A percentile compares a stretch with the other conserved stretches of the same genome.
phyloP scores from a whole-genome alignment of 23 red algal species.

The Agarophyton chilense region DNA sequence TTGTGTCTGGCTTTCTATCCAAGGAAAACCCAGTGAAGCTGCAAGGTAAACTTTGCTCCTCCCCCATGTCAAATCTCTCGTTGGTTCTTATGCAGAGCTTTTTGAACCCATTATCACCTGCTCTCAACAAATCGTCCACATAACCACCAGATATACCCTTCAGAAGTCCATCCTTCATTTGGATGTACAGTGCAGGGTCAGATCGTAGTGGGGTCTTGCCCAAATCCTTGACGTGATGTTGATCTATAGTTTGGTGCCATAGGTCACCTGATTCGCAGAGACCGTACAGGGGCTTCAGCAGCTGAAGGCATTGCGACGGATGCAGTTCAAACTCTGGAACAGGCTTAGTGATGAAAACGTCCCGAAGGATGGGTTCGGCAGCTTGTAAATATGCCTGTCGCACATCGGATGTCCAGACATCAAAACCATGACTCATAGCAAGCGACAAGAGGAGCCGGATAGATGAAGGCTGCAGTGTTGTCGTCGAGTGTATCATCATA shows the following conservation, averaged over 20 bases:
- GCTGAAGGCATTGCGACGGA: background rate
- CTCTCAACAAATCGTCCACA: no score
- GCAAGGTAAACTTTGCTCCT: slow-evolving; percentile 18
- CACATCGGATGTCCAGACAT: slow-evolving; percentile 11
- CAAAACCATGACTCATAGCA: background rate
- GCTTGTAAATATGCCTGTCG: slow-evolving; percentile 35
- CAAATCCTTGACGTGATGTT: no score
- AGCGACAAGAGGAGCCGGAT: background rate
- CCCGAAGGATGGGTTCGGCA: background rate
- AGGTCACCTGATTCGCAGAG: no score
- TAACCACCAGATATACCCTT: no score
- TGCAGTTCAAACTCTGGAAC: slow-evolving; percentile 23
- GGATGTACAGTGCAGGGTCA: no score
- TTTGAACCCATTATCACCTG: no score
- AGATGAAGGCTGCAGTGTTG: slow-evolving; percentile 10
- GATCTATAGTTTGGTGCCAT: no score
- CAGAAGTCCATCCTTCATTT: no score
- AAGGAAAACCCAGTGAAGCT: no score
- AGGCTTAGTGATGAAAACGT: slow-evolving; percentile 5
- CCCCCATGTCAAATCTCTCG: slow-evolving; percentile 39
- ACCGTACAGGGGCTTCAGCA: slow-evolving; percentile 20
- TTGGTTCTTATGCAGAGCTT: no score
- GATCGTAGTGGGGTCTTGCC: no score
- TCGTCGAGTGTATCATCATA: slow-evolving; percentile 9
- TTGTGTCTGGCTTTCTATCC: background rate